These are phyloP conservation scores for Chaetomium fimeti DNA, from an alignment of 495 filamentous ascomycete species.

Conservation along the genomic window DNA sequence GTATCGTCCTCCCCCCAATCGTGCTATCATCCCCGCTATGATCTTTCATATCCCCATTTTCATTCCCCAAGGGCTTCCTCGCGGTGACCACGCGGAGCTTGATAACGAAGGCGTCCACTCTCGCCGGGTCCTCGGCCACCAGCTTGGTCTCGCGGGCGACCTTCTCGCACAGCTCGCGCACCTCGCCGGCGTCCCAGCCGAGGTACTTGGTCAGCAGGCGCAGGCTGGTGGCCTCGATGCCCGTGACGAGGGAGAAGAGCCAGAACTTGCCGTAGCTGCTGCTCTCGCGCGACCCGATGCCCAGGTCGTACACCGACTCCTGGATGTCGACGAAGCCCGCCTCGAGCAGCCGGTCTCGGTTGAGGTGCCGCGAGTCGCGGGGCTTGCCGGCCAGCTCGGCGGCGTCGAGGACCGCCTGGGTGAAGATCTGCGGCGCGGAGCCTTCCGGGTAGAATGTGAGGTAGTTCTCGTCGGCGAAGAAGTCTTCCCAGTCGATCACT, in stretches of 20 bases:
- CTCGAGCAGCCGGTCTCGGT: slow-evolving; percentile 48
- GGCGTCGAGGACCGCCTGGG: slow-evolving; percentile 44
- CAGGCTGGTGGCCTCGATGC: slow-evolving; percentile 61
- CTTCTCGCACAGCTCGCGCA: slow-evolving; percentile 55
- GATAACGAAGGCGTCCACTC: slow-evolving; percentile 43
- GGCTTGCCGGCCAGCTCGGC: slow-evolving; percentile 45
- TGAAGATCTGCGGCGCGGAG: slow-evolving; percentile 39
- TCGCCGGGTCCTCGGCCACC: slow-evolving; percentile 45
- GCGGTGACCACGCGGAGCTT: slow-evolving; percentile 56
- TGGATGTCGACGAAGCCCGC: slow-evolving; percentile 63
- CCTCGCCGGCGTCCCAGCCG: slow-evolving; percentile 56
- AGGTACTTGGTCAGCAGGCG: slow-evolving; percentile 59
- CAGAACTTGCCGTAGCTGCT: slow-evolving; percentile 63
- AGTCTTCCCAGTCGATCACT: slow-evolving; percentile 55
- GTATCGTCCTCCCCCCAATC: slow-evolving; percentile 28
- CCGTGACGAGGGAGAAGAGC: slow-evolving; percentile 62
- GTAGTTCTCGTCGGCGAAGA: slow-evolving; percentile 39
- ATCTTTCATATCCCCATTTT: slow-evolving; percentile 28
- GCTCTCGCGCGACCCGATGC: slow-evolving; percentile 55
- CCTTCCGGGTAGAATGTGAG: slow-evolving; percentile 42
- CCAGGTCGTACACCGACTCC: slow-evolving; percentile 55
- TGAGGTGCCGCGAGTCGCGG: slow-evolving; percentile 56
- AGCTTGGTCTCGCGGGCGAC: slow-evolving; percentile 53
- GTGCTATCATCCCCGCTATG: slow-evolving; percentile 38
- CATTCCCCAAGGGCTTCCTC: slow-evolving; percentile 50